Evolutionary conservation across 345 rosid genomes (phyloP), one percentile per base, ranked within the genome.

Genomic region (Angophora floribunda): DNA sequence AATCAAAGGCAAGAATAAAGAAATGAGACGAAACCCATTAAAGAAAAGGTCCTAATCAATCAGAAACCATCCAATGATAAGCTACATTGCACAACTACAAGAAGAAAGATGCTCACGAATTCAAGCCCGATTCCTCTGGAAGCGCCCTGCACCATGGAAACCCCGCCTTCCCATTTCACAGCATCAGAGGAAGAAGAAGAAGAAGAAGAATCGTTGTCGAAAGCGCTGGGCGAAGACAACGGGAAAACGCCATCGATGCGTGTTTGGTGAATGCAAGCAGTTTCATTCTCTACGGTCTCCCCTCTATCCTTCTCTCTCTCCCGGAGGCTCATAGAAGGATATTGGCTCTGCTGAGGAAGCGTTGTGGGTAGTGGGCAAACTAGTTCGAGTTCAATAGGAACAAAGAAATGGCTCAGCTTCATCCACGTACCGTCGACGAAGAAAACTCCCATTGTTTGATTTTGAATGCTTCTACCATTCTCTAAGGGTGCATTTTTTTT

Each of bases 101-200:
- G 51, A 63, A 70, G 86, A 24, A 80, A 87, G 24, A 47, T 57
- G 32, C 94, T 96, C 86, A 96, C 99, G 88, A 96, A 97, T 93
- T 96, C 96, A 75, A 96, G 94, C 88, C 98, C 98, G 88, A 96
- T 94, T 91, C 99, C 98, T 91, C 99, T 93, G 21, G 99, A 96
- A 91, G 98, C 98, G 88, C 99, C 99, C 90, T 97, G 99, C 50
- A 96, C 98, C 95, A 97, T 61, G 41, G 99, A 96, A 89, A 97
- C 96, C 88, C 97, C 97, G 86, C 95, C 98, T 90, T 93, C 93
- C 95, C 94, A 93, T 89, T 90, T 93, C 51, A 87, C 89, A 36
- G 87, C 12, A 45, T 94, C 88, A 79, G 93, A 24, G 57, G 87
- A 55, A 65, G 50, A n/a, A 36, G 89, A 57, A 21, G 89, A 86